Base-by-base conservation (phyloP, 1,139 yeast genomes). In the Magnusiomyces magnusii region DNA sequence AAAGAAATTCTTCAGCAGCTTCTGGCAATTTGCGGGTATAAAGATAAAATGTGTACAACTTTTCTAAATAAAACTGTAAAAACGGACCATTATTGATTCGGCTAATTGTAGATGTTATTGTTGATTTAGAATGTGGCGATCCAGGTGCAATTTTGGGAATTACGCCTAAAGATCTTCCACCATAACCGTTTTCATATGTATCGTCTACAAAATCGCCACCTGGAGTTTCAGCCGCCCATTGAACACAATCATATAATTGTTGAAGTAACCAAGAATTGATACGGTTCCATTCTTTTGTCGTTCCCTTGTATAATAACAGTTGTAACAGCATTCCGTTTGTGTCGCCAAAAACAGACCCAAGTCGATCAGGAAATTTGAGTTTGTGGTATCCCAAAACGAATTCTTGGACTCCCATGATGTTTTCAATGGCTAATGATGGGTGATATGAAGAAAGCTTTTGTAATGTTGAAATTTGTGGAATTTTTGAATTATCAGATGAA, bases 261-360 rank as follows among this genome's bases (percentile, higher is more conserved):
- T 67, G 61, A 10, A 61, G 57, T 13, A 69, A 61, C 71, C 71
- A 69, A 47, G 59, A 61, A 55, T 69, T 66, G 7, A 69, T 59
- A 28, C 70, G 56, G 24, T 62, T 65, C 71, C 70, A 69, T 1
- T 62, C 61, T 13, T 53, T 56, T 42, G 60, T 61, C 24, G 60
- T 59, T 1, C 63, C 66, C 57, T 61, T 63, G 51, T 68, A 68
- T 34, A 64, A 54, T 21, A 69, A 47, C 15, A 69, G 61, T 25
- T 64, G 58, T 1, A 64, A 57, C 7, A 66, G 60, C 61, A 65
- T 61, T 2, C 66, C 68, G 2, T 27, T 25, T 1, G 62, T 58
- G 9, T 61, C 63, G 19, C 62, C 63, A n/a, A 69, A 59, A 1
- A 65, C 66, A 13, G 66, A 62, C 7, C 66, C 67, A 59, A 69